Evolutionary conservation across 2,329 filamentous ascomycete genomes (phyloP).

Genomic region (Fusarium verticillioides): DNA sequence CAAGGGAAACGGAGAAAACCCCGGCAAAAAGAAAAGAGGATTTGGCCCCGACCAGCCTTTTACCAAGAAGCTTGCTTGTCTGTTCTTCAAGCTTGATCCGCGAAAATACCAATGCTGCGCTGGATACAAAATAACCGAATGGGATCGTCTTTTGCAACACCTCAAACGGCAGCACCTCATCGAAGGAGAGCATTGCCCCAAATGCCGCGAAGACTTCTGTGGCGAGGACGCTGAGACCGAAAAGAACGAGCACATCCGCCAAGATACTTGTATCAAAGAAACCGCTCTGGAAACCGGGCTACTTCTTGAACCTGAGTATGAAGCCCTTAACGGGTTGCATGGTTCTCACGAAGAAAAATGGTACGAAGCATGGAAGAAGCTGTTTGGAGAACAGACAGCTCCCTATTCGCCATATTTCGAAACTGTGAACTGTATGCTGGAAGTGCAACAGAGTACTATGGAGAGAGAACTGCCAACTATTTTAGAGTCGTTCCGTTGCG

Average conservation of each 20-base stretch:
- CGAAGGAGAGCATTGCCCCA: background rate
- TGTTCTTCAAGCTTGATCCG: background rate
- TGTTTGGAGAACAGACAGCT: rapidly evolving
- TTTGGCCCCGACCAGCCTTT: rapidly evolving
- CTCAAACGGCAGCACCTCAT: rapidly evolving
- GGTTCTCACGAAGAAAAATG: background rate
- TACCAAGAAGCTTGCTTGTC: background rate
- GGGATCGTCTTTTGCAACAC: background rate
- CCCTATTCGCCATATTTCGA: background rate
- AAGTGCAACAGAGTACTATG: rapidly evolving
- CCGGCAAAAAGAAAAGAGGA: rapidly evolving
- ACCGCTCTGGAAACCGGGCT: rapidly evolving
- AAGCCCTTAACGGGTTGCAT: rapidly evolving
- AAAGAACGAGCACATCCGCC: background rate
- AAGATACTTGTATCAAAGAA: rapidly evolving
- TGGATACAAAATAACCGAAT: rapidly evolving
- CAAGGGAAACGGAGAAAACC: background rate
- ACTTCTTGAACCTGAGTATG: rapidly evolving
- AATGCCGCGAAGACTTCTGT: rapidly evolving
- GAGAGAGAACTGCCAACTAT: background rate
- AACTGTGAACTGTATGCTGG: rapidly evolving
- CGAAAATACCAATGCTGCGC: background rate
- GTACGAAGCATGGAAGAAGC: rapidly evolving
- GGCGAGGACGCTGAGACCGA: rapidly evolving
- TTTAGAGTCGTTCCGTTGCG: rapidly evolving